Evolutionary conservation across 805 yeast species (phyloP).

Genomic region (Ogataea corticis): DNA sequence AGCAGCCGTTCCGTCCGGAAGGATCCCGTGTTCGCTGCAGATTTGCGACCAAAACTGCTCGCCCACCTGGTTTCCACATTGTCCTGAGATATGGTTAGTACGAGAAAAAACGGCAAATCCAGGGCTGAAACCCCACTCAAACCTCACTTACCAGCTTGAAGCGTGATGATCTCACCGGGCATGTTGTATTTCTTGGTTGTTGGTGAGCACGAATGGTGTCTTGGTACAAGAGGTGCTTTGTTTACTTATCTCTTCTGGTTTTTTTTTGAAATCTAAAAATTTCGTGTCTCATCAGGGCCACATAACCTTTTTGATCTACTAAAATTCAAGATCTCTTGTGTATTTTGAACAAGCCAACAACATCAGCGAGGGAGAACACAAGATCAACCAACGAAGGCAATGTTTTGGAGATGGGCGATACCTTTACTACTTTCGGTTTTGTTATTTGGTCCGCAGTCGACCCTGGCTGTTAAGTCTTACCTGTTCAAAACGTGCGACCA

Average conservation of each 20-base stretch:
- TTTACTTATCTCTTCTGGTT: background rate
- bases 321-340: background rate
- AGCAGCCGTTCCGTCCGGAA: slow-evolving; percentile 57
- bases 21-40: slow-evolving; percentile 82
- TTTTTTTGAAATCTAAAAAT: slow-evolving; percentile 1
- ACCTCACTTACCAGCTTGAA: slow-evolving; percentile 52
- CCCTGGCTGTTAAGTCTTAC: slow-evolving; percentile 55
- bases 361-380: too few species aligned
- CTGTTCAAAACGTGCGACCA: slow-evolving; percentile 76
- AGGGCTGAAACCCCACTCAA: too few species aligned
- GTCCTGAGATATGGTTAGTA: slow-evolving; percentile 47
- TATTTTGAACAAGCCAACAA: too few species aligned
- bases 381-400: background rate
- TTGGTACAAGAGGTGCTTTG: background rate
- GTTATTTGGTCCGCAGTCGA: slow-evolving; percentile 9
- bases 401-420: slow-evolving; percentile 9
- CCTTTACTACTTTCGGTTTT: slow-evolving; percentile 6
- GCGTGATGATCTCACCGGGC: slow-evolving; percentile 67
- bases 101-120: background rate
- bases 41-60: slow-evolving; percentile 89
- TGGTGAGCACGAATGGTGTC: background rate
- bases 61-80: slow-evolving; percentile 97
- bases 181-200: slow-evolving; percentile 15
- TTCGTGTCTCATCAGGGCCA: slow-evolving; percentile 5
- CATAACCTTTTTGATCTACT: slow-evolving; percentile 5